Base-by-base conservation (phyloP, 2,329 filamentous ascomycete genomes). In the Davidsoniella virescens region DNA sequence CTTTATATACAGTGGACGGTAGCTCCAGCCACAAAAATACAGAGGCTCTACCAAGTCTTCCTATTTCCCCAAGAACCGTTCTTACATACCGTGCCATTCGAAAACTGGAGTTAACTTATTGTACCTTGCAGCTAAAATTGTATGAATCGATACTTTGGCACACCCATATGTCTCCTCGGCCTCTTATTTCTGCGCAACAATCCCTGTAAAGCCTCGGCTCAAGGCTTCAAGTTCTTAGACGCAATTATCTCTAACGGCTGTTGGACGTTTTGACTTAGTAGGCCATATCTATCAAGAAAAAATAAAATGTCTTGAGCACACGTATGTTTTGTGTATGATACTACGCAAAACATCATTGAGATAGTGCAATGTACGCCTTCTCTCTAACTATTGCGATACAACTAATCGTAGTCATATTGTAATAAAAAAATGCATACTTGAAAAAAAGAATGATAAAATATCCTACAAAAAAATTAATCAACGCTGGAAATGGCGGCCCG, bases 161-260 rank as follows among this genome's bases (percentile, higher is more conserved):
- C 9, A 3, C 12, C 29, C 29, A 33, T 23, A 17, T n/a, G 38
- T 20, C 44, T 39, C 44, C 44, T 47, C 44, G 44, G 44, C 20
- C 44, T 47, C 18, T 25, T 33, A 12, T 9, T 33, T 33, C 5
- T 33, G 29, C 29, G 5, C 12, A 9, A 12, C 29, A 8, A 9
- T 23, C 44, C 44, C 44, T 23, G 37, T 18, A 14, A 39, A 47
- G 18, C 44, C 44, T 47, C 44, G 44, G 44, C 44, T 47, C 44
- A 47, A 39, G 16, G 16, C 20, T 36, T 38, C 23, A 47, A 10
- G 37, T 18, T 25, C 17, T 14, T 10, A 23, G 33, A 8, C 8
- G 7, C 16, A 23, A 23, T 36, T 10, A 18, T 14, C 14, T 17
- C 26, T 37, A 12, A 26, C 29, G 44, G 29, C 8, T 16, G 25